phyloP scores from a whole-genome alignment of 2,329 filamentous ascomycete genomes.

The Cladosporium sp. region DNA sequence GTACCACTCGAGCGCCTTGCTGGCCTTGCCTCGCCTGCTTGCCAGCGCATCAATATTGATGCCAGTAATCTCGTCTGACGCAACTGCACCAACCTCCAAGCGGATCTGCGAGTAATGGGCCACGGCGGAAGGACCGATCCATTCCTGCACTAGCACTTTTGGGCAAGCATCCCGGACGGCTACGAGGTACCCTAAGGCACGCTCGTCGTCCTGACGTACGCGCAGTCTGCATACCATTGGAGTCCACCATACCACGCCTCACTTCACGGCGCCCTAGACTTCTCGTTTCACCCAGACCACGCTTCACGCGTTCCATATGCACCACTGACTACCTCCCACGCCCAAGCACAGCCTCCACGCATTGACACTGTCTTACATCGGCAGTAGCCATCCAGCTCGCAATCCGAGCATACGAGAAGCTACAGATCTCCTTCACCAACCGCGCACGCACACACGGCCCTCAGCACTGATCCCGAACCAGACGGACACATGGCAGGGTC shows the following conservation, averaged over 20 bases:
- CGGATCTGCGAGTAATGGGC: too few species aligned
- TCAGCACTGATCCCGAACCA: not conserved
- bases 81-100: not conserved
- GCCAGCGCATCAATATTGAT: not conserved
- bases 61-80: constrained; percentile 1
- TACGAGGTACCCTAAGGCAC: too few species aligned
- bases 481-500: constrained; percentile 6
- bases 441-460: not conserved
- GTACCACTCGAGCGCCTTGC: not conserved
- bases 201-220: too few species aligned
- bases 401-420: not conserved
- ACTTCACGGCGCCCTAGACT: constrained; percentile 1
- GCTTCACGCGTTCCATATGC: constrained; percentile 1
- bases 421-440: not conserved
- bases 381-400: not conserved
- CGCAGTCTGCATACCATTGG: not conserved
- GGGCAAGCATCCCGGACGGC: not conserved
- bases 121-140: too few species aligned
- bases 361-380: constrained; percentile 1
- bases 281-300: constrained; percentile 11
- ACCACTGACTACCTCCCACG: not conserved
- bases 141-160: not conserved
- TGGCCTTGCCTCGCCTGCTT: not conserved
- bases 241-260: not conserved
- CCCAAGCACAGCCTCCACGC: constrained; percentile 3